A percentile compares a stretch with the other conserved stretches of the same genome.
Conservation (phyloP, 2,329 filamentous ascomycete genomes). For the Penicillium palitans region DNA sequence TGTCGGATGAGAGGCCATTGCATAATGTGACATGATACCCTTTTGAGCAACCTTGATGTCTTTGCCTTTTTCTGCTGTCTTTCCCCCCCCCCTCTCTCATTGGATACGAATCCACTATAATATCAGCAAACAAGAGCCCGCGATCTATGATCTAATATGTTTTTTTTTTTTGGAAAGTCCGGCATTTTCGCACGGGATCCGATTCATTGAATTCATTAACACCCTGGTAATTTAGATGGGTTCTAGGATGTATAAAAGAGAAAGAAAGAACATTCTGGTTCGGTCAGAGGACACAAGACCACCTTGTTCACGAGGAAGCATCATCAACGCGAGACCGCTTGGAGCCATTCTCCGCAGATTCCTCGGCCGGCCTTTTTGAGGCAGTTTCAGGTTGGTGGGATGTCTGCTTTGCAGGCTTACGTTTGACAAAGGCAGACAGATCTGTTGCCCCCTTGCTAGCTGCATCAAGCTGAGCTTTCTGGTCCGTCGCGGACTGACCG, state of each 20-base stretch:
- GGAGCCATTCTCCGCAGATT: constrained; percentile 20
- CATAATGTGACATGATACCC: constrained; percentile 1
- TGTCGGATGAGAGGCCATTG: background rate
- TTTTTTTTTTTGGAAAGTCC: background rate
- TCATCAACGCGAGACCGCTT: constrained; percentile 32
- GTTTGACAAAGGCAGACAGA: constrained; percentile 59
- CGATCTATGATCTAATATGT: background rate
- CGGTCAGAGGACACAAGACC: background rate
- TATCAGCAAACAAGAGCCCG: background rate
- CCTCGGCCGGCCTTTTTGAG: constrained; percentile 34
- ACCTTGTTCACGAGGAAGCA: constrained; percentile 1
- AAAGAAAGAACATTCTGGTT: background rate
- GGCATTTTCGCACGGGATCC: background rate
- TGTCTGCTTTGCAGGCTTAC: constrained; percentile 43
- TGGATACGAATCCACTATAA: background rate
- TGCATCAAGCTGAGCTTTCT: constrained; percentile 56
- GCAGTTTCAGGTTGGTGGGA: constrained; percentile 11
- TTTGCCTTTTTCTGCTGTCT: background rate
- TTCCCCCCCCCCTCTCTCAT: background rate
- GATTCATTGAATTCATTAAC: constrained; percentile 4
- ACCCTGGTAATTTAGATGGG: background rate
- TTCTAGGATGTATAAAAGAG: background rate
- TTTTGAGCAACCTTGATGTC: background rate
- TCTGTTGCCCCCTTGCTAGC: constrained; percentile 60
- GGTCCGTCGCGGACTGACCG: constrained; percentile 54